Percentiles rank a stretch among this genome's conserved stretches.
Evolutionary conservation across 1,284 basidiomycete species (phyloP).

Genomic region (Meripilus lineatus): DNA sequence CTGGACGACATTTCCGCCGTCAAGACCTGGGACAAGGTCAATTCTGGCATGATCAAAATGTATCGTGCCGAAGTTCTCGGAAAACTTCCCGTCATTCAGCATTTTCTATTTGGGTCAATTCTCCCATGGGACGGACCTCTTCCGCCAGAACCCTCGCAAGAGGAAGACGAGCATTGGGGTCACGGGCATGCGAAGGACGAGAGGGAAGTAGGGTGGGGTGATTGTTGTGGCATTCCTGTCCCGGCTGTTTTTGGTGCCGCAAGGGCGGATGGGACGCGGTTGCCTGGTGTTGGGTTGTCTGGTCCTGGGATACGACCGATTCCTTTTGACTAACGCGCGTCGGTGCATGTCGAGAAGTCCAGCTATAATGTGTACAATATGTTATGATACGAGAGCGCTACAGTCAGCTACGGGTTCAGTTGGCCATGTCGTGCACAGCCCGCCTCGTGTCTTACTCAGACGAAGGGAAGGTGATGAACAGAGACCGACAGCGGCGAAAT

Average conservation of each 20-base stretch:
- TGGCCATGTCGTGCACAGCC: too few relatives aligned
- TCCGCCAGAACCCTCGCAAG: conserved; percentile 33
- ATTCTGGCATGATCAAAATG: conserved; percentile 99
- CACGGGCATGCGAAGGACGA: conserved; percentile 57
- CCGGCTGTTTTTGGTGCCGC: conserved; percentile 82
- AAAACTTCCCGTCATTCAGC: conserved; percentile 95
- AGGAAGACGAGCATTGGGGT: conserved; percentile 44
- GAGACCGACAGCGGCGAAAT: too few relatives aligned
- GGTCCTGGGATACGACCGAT: conserved; percentile 73
- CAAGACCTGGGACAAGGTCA: conserved; percentile 97
- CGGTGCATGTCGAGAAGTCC: too few relatives aligned
- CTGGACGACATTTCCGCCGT: conserved; percentile 97
- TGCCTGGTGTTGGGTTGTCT: conserved; percentile 33
- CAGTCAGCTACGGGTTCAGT: too few relatives aligned
- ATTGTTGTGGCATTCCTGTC: conserved; percentile 91
- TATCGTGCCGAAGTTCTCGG: conserved; percentile 92
- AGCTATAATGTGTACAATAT: too few relatives aligned
- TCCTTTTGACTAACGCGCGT: conserved; percentile 82
- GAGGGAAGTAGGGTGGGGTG: conserved; percentile 73
- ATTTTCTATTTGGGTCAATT: conserved; percentile 91
- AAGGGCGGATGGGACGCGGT: conserved; percentile 35
- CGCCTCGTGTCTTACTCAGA: too few relatives aligned
- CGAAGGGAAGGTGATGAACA: too few relatives aligned
- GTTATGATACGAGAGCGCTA: too few relatives aligned
- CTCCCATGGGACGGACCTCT: conserved; percentile 67